Conservation (phyloP, 73 alveolate species). For the Tetrahymena malaccensis region DNA sequence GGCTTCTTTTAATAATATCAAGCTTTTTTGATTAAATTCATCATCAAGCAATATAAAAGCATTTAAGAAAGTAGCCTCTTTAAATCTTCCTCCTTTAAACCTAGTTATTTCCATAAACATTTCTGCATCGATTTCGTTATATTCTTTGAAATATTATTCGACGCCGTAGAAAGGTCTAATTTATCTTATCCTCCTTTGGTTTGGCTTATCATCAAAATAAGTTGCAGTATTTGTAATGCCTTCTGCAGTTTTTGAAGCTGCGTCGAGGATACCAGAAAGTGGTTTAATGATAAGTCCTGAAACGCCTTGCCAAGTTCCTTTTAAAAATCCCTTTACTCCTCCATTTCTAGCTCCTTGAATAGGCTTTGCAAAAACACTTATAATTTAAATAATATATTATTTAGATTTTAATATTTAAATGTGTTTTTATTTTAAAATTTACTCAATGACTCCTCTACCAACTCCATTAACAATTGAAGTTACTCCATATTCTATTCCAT, state of each 20-base stretch:
- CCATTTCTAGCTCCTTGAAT: conserved; percentile 62
- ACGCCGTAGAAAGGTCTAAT: conserved; percentile 93
- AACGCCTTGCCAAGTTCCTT: conserved; percentile 73
- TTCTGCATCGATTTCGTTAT: conserved; percentile 48
- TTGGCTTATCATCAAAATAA: conserved; percentile 65
- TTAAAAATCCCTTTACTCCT: conserved; percentile 57
- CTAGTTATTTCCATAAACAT: not conserved
- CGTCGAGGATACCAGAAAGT: conserved; percentile 76
- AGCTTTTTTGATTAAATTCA: not conserved
- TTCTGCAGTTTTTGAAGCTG: conserved; percentile 95
- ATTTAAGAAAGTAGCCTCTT: not conserved
- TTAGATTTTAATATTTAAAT: not conserved
- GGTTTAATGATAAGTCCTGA: conserved; percentile 79
- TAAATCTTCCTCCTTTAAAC: not conserved
- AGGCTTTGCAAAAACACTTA: conserved; percentile 71
- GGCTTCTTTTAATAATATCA: not conserved
- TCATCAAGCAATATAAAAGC: not conserved
- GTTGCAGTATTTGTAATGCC: conserved; percentile 93
- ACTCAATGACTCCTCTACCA: conserved; percentile 47
- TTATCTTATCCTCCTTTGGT: conserved; percentile 74
- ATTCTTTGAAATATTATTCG: conserved; percentile 34
- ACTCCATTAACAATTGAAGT: conserved; percentile 44
- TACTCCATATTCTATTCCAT: conserved; percentile 90
- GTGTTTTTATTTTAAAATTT: not conserved
- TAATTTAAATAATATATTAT: not conserved